These are phyloP conservation scores for Sesbania bispinosa DNA, from an alignment of 306 rosid species.

Conservation along the genomic window DNA sequence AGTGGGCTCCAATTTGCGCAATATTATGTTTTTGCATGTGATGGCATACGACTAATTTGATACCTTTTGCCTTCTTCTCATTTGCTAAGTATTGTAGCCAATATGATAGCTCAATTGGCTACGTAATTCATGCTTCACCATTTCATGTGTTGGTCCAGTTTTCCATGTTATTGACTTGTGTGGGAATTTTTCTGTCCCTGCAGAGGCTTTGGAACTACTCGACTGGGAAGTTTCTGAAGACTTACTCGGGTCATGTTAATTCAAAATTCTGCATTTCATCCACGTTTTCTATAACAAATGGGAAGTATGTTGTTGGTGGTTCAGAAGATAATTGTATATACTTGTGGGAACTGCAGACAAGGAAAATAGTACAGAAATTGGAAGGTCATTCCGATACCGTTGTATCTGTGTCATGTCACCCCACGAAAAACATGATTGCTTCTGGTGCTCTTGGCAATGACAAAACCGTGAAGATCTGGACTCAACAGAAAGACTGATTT, in stretches of 20 bases:
- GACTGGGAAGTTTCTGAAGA: conserved; percentile 86
- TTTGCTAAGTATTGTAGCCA: not conserved
- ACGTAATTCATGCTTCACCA: not conserved
- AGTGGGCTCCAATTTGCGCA: not conserved
- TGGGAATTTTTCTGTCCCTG: conserved; percentile 23
- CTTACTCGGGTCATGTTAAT: conserved; percentile 76
- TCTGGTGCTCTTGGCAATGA: conserved; percentile 94
- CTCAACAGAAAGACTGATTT: conserved; percentile 58
- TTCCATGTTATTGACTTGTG: not conserved
- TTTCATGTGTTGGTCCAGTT: not conserved
- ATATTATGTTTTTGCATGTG: too few relatives aligned
- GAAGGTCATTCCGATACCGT: conserved; percentile 94
- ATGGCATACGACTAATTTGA: not conserved
- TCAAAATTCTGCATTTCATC: conserved; percentile 86
- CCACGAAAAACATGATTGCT: conserved; percentile 82
- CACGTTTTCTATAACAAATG: conserved; percentile 77
- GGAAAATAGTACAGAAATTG: conserved; percentile 80
- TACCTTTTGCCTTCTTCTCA: not conserved
- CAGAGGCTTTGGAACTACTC: conserved; percentile 98
- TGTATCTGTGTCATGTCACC: conserved; percentile 89
- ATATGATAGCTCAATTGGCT: conserved; percentile 2
- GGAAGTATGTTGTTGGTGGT: conserved; percentile 86
- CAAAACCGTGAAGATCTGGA: conserved; percentile 90
- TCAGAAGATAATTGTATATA: conserved; percentile 82
- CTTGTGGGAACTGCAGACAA: conserved; percentile 85